Conservation (phyloP, 306 rosid species). For the Trichosanthes cucumerina region DNA sequence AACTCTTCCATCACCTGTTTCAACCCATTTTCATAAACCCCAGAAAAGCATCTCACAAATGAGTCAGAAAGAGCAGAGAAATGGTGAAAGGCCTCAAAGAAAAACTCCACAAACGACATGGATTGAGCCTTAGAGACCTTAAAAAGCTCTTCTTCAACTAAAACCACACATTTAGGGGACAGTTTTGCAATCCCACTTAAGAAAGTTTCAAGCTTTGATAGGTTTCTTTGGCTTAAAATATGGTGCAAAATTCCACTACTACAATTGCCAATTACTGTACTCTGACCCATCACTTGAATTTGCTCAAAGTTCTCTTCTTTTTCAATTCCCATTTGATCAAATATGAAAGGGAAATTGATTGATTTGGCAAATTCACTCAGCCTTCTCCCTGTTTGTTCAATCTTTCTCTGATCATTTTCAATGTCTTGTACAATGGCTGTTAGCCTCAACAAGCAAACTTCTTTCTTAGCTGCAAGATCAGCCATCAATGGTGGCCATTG, state of each 20-base stretch:
- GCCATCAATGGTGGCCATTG: conserved; percentile 70
- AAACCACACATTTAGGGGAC: conserved; percentile 42
- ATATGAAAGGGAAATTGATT: conserved; percentile 31
- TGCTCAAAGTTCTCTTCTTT: conserved; percentile 30
- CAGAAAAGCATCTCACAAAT: conserved; percentile 23
- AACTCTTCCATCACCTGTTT: conserved; percentile 38
- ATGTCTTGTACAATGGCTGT: conserved; percentile 34
- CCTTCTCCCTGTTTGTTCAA: conserved; percentile 48
- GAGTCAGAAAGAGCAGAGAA: conserved; percentile 46
- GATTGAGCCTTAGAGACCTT: conserved; percentile 34
- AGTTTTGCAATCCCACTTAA: conserved; percentile 30
- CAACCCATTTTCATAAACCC: conserved; percentile 23
- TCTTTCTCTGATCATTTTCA: conserved; percentile 16
- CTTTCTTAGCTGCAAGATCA: conserved; percentile 40
- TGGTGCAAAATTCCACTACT: conserved; percentile 45
- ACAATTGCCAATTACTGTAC: conserved; percentile 35
- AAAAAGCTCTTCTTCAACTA: conserved; percentile 54
- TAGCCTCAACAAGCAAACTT: conserved; percentile 31
- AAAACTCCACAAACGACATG: conserved; percentile 59
- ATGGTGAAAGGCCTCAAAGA: conserved; percentile 63
- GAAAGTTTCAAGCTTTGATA: conserved; percentile 27
- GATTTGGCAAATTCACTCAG: conserved; percentile 49
- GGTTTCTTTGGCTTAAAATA: conserved; percentile 28
- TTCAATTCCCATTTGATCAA: conserved; percentile 27
- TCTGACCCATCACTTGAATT: conserved; percentile 18